Evolutionary conservation across 257 asterid genomes (phyloP).

Genomic region (Cordia subcordata): DNA sequence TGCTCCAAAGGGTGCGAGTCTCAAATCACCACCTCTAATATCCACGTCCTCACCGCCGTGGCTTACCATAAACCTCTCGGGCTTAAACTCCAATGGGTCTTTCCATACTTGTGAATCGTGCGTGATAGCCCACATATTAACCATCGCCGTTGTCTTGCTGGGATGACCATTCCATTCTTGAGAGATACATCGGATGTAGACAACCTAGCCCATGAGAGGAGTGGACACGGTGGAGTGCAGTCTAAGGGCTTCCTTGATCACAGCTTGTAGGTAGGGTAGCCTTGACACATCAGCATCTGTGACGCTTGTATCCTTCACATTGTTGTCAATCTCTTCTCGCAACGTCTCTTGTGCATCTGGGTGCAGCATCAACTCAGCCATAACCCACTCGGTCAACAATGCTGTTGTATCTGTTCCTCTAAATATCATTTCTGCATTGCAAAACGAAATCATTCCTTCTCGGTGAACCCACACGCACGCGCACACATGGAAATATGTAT

Average conservation of each 20-base stretch:
- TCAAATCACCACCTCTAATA: constrained; percentile 42
- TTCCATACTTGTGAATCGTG: constrained; percentile 37
- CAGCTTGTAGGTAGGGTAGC: constrained; percentile 41
- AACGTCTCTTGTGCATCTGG: constrained; percentile 33
- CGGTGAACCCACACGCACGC: no score
- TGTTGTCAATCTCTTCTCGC: constrained; percentile 19
- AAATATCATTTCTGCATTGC: constrained; percentile 41
- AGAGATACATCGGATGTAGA: constrained; percentile 36
- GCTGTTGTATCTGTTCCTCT: constrained; percentile 57
- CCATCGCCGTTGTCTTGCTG: constrained; percentile 51
- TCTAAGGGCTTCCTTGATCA: constrained; percentile 47
- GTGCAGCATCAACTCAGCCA: constrained; percentile 44
- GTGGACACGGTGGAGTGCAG: constrained; percentile 61
- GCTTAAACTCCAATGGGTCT: constrained; percentile 29
- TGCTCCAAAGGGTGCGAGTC: constrained; percentile 58
- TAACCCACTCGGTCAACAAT: constrained; percentile 48
- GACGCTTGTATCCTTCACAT: constrained; percentile 6
- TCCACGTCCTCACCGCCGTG: constrained; percentile 23
- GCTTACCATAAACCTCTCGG: constrained; percentile 30
- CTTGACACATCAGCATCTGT: constrained; percentile 27
- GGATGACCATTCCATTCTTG: constrained; percentile 40
- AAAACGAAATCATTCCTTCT: no score
- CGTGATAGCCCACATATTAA: constrained; percentile 66
- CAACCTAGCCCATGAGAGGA: constrained; percentile 49
- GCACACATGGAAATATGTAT: background rate